A percentile compares a stretch with the other conserved stretches of the same genome.
These are phyloP conservation scores for Epichloe typhina DNA, from an alignment of 2,329 filamentous ascomycete species.

Conservation along the genomic window DNA sequence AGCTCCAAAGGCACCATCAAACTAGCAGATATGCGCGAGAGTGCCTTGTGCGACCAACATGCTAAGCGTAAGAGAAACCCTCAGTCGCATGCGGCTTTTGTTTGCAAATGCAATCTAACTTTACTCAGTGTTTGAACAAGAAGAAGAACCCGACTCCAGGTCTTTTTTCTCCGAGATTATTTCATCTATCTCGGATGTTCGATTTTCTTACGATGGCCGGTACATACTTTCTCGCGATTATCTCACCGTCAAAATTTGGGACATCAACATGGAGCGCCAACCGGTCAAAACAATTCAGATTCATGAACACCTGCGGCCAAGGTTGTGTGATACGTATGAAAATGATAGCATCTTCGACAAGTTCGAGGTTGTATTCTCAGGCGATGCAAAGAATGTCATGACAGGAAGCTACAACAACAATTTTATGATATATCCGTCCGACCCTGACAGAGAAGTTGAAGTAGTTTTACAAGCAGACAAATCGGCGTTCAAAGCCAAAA, in stretches of 20 bases:
- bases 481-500: constrained; percentile 99
- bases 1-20: constrained; percentile 99
- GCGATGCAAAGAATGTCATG: constrained; percentile 98
- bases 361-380: constrained; percentile 97
- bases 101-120: constrained; percentile 11
- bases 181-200: constrained; percentile 95
- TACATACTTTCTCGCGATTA: constrained; percentile 98
- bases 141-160: constrained; percentile 90
- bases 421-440: constrained; percentile 99
- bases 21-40: constrained; percentile 95
- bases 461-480: constrained; percentile 97
- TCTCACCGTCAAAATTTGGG: constrained; percentile 98
- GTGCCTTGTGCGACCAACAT: constrained; percentile 88
- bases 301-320: constrained; percentile 87
- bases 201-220: constrained; percentile 89
- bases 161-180: constrained; percentile 99
- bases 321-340: constrained; percentile 95
- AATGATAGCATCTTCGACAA: constrained; percentile 99
- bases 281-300: constrained; percentile 98
- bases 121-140: constrained; percentile 82
- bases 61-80: constrained; percentile 58
- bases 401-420: constrained; percentile 99
- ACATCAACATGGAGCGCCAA: constrained; percentile 97
- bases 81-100: background rate
- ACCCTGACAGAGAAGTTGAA: constrained; percentile 91